Conservation (phyloP, 768 basidiomycete species). For the Mycena chlorophos region DNA sequence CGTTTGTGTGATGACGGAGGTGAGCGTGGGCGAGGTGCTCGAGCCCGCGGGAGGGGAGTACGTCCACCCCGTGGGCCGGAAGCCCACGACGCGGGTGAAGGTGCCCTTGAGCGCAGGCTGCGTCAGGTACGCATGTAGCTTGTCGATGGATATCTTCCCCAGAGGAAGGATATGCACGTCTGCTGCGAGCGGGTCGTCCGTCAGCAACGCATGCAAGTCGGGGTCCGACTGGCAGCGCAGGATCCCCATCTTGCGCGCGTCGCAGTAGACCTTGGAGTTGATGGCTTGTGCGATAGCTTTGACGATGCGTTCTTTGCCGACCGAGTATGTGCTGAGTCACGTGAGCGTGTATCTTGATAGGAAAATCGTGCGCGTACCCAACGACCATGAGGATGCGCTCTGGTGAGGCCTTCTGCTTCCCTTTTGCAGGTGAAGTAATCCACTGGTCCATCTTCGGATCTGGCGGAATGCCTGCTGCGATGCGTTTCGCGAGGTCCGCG, state of each 20-base stretch:
- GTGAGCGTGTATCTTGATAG: neutral
- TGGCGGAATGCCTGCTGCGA: slow-evolving; percentile 45
- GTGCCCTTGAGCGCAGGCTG: slow-evolving; percentile 69
- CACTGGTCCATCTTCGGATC: slow-evolving; percentile 52
- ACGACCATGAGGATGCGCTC: slow-evolving; percentile 61
- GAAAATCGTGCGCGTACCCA: slow-evolving; percentile 49
- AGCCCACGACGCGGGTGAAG: slow-evolving; percentile 74
- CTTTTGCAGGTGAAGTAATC: slow-evolving; percentile 38
- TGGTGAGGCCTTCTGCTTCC: slow-evolving; percentile 38
- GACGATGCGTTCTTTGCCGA: slow-evolving; percentile 96
- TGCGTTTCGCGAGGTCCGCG: slow-evolving; percentile 70
- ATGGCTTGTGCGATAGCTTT: slow-evolving; percentile 90
- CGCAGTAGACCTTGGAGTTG: slow-evolving; percentile 84
- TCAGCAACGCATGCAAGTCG: slow-evolving; percentile 78
- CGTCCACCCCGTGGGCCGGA: slow-evolving; percentile 97
- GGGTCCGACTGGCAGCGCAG: slow-evolving; percentile 82
- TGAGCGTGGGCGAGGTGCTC: slow-evolving; percentile 61
- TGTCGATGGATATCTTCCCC: slow-evolving; percentile 70
- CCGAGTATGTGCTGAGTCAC: slow-evolving; percentile 79
- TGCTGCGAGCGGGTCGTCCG: slow-evolving; percentile 72
- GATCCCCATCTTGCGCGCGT: slow-evolving; percentile 78
- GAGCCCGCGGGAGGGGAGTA: slow-evolving; percentile 61
- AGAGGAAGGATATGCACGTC: slow-evolving; percentile 87
- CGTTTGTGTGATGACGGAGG: slow-evolving; percentile 65
- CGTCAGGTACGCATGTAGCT: slow-evolving; percentile 73